Conservation (phyloP, 176 grass and related monocot species). For the Ampelocalamus luodianensis region DNA sequence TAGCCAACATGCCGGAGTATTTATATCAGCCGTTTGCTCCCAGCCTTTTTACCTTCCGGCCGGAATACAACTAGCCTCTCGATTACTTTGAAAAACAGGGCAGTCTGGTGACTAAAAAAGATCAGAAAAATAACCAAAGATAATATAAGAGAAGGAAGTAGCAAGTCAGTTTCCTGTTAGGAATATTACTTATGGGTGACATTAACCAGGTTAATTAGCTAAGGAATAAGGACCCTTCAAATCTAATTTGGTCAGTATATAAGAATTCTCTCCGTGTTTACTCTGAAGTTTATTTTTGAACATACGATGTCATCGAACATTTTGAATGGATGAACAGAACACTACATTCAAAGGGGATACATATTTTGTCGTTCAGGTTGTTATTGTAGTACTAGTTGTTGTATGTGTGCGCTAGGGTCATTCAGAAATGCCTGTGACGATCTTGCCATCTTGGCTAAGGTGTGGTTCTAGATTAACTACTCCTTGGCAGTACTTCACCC, state of each 20-base stretch:
- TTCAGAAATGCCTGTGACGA: background rate
- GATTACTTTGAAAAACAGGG: background rate
- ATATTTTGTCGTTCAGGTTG: background rate
- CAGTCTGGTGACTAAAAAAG: background rate
- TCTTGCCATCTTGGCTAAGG: background rate
- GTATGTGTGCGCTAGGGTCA: background rate
- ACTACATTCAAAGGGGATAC: background rate
- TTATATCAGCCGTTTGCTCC: background rate
- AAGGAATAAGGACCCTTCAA: background rate
- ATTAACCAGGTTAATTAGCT: background rate
- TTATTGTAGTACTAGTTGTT: background rate
- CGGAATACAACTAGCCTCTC: background rate
- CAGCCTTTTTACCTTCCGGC: background rate
- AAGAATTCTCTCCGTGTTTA: background rate
- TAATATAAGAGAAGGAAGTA: background rate
- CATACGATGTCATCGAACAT: background rate
- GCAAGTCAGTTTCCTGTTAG: background rate
- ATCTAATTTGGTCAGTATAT: background rate
- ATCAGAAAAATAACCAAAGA: background rate
- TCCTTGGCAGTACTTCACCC: conserved; percentile 5
- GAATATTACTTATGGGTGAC: background rate
- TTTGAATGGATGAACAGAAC: background rate
- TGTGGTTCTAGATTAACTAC: background rate
- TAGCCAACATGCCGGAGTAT: background rate
- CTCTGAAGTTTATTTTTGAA: background rate